Evolutionary conservation across 2,329 filamentous ascomycete genomes (phyloP).

Genomic region (Fusarium redolens): DNA sequence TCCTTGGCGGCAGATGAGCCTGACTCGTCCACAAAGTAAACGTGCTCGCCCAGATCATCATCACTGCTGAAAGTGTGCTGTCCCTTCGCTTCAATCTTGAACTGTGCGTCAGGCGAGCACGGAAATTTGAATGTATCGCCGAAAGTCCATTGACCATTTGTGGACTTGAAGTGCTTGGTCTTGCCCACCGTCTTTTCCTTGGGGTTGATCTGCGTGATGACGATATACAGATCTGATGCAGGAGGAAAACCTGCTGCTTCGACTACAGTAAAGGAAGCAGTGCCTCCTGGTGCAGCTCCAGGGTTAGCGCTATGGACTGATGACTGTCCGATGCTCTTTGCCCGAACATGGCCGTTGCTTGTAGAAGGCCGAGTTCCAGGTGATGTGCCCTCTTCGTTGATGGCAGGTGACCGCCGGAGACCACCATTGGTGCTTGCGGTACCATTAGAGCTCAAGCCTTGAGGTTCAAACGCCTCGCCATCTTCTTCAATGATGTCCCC

Average conservation of each 20-base stretch:
- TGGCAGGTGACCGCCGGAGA: conserved; percentile 56
- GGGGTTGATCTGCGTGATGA: conserved; percentile 72
- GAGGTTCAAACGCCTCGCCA: conserved; percentile 55
- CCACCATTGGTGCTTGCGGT: conserved; percentile 52
- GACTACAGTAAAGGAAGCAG: conserved; percentile 82
- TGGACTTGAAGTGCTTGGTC: conserved; percentile 87
- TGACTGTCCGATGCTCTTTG: conserved; percentile 70
- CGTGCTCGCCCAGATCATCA: conserved; percentile 82
- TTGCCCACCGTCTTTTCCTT: conserved; percentile 88
- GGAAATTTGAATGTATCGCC: conserved; percentile 83
- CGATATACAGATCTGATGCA: conserved; percentile 81
- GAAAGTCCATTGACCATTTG: conserved; percentile 73
- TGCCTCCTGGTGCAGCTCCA: conserved; percentile 73
- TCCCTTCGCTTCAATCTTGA: conserved; percentile 87
- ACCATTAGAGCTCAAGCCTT: conserved; percentile 50
- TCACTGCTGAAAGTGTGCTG: conserved; percentile 87
- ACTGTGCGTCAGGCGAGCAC: conserved; percentile 85
- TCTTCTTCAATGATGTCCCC: conserved; percentile 65
- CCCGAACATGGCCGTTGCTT: conserved; percentile 59
- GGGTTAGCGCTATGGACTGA: conserved; percentile 74
- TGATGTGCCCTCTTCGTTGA: conserved; percentile 49
- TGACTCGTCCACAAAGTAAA: conserved; percentile 93
- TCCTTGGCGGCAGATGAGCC: conserved; percentile 76
- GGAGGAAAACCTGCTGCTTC: conserved; percentile 82
- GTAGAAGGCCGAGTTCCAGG: conserved; percentile 38